phyloP scores from a whole-genome alignment of 352 stramenopile genomes.

The Globisporangium lucens region DNA sequence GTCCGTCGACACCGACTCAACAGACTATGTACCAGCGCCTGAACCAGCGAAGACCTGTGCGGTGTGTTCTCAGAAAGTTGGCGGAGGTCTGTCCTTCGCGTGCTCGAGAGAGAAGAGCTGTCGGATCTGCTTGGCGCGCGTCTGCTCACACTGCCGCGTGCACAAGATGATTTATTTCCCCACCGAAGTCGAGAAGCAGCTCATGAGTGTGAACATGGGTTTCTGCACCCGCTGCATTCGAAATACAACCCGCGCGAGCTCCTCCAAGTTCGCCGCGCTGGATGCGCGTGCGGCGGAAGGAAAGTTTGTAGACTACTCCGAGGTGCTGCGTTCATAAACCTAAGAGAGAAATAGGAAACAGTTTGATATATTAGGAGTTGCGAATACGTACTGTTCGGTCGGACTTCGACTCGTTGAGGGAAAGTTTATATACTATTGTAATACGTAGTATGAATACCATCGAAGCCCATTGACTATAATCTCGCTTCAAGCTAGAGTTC shows the following conservation, averaged over 20 bases:
- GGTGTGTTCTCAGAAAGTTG: background rate
- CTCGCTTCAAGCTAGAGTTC: too few species aligned
- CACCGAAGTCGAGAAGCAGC: conserved; percentile 19
- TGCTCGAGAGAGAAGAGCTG: background rate
- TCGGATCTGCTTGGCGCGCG: conserved; percentile 12
- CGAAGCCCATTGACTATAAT: too few species aligned
- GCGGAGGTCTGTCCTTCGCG: background rate
- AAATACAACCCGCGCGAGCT: background rate
- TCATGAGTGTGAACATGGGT: conserved; percentile 16
- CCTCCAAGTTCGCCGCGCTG: conserved; percentile 14
- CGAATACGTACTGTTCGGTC: too few species aligned
- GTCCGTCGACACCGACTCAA: too few species aligned
- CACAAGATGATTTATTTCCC: conserved; percentile 21
- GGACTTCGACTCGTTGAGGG: too few species aligned
- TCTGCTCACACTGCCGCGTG: conserved; percentile 21
- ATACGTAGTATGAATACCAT: too few species aligned
- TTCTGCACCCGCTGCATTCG: conserved; percentile 32
- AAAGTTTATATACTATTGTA: too few species aligned
- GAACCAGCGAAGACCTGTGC: too few species aligned
- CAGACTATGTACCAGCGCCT: too few species aligned
- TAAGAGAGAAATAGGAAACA: too few species aligned
- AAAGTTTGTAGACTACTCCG: background rate
- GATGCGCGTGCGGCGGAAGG: background rate
- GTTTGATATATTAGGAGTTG: too few species aligned
- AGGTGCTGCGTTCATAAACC: background rate